A percentile compares a stretch with the other conserved stretches of the same genome.
These are phyloP conservation scores for Lactifluus subvellereus DNA, from an alignment of 768 basidiomycete species.

Conservation along the genomic window DNA sequence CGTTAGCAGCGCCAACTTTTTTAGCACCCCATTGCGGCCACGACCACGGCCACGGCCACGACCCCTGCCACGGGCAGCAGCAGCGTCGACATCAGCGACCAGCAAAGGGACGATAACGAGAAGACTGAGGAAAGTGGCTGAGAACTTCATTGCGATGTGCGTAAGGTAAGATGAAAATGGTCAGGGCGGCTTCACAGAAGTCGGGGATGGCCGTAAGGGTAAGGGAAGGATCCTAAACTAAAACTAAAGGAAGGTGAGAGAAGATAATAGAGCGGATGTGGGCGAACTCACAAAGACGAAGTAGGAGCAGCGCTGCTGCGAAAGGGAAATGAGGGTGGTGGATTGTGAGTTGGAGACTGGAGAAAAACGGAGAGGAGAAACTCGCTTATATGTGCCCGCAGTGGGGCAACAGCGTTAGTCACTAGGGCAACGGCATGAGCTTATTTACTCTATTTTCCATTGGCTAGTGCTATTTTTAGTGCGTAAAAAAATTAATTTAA, in stretches of 20 bases:
- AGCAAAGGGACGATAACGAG: conserved; percentile 5
- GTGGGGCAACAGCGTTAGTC: neutral
- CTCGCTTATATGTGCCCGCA: conserved; percentile 1
- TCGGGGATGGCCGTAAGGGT: conserved; percentile 34
- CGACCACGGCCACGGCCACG: neutral
- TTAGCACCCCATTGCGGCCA: neutral
- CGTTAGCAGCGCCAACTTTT: neutral
- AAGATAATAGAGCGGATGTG: neutral
- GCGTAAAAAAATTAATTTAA: neutral
- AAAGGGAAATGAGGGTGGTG: conserved; percentile 28
- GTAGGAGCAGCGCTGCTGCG: conserved; percentile 53
- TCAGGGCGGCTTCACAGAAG: conserved; percentile 43
- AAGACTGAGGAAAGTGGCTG: conserved; percentile 9
- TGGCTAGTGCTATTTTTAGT: neutral
- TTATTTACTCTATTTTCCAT: neutral
- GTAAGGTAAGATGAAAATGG: conserved; percentile 2
- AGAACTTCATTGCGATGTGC: conserved; percentile 22
- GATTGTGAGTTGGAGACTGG: conserved; percentile 24
- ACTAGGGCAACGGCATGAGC: conserved; percentile 9
- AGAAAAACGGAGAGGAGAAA: neutral
- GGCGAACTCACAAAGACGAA: conserved; percentile 25
- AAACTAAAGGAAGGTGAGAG: conserved; percentile 26
- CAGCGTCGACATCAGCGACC: conserved; percentile 13
- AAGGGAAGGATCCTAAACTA: conserved; percentile 29
- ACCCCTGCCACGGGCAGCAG: neutral